Evolutionary conservation across 2,329 filamentous ascomycete species (phyloP), one percentile per base, ranked within the genome.

Genomic region (Pyrenochaeta sp.): DNA sequence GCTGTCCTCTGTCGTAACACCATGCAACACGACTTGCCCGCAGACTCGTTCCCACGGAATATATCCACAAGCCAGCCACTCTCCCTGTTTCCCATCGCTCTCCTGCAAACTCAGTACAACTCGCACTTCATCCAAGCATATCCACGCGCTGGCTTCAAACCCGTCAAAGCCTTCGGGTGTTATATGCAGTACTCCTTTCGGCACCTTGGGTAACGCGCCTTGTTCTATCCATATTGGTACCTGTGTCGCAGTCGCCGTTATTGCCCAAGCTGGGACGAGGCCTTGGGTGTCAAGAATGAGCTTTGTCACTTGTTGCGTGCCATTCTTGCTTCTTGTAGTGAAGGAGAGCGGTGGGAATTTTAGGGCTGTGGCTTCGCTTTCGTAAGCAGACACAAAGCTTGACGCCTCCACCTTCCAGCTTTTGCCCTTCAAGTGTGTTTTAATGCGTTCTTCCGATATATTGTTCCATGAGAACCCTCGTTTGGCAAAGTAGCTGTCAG

Each of bases 11-110:
- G 22, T 25, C 19, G 50, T 42, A 7, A 13, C 28, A 0, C n/a
- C 19, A 12, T 46, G 25, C 39, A 54, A 22, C 24, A 44, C 15
- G 8, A 39, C 47, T 27, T 54, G 52, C 6, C 51, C 39, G 3
- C 19, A 34, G n/a, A 54, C 28, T 46, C 50, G 58, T 8, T 30
- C 51, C 22, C 32, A n/a, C 0, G 56, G 47, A 1, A 58, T 46
- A 22, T 45, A 42, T 10, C 52, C 56, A 10, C 57, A 60, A 43
- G 59, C 59, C 28, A 65, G 53, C 59, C 59, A 62, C 9, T 61
- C 57, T 3, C 55, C 62, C 22, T 42, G 46, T 12, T 52, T 27
- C 0, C 54, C 54, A 9, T 56, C 25, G 2, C 37, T 25, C 5
- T 39, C 24, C 2, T 58, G 34, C 24, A 65, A 25, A 10, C 27